Conservation (phyloP, 2,329 filamentous ascomycete genomes). For the Ophiostoma novo-ulmi region DNA sequence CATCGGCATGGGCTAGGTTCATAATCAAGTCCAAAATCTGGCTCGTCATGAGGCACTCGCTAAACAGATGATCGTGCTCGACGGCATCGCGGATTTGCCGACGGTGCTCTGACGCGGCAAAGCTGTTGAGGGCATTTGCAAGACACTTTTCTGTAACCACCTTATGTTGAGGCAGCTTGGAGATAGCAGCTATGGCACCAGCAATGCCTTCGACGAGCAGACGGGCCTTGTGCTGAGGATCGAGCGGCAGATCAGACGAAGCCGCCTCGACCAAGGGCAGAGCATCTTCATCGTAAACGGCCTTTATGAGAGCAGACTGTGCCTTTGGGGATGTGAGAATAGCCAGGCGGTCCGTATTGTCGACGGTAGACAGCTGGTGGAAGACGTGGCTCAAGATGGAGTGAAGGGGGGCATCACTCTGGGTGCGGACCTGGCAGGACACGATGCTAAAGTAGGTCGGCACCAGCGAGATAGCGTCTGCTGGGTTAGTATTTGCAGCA, state of each 20-base stretch:
- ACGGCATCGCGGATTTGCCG: slow-evolving; percentile 32
- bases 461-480: slow-evolving; percentile 33
- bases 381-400: slow-evolving; percentile 31
- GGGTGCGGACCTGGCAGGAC: slow-evolving; percentile 31
- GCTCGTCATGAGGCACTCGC: slow-evolving; percentile 34
- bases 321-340: slow-evolving; percentile 28
- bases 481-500: neutral
- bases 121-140: slow-evolving; percentile 32
- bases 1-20: slow-evolving; percentile 31
- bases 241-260: slow-evolving; percentile 31
- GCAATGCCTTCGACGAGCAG: slow-evolving; percentile 37
- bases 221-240: slow-evolving; percentile 34
- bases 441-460: slow-evolving; percentile 31
- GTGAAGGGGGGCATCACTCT: slow-evolving; percentile 31
- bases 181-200: slow-evolving; percentile 34
- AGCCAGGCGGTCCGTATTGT: slow-evolving; percentile 17
- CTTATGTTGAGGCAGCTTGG: slow-evolving; percentile 13
- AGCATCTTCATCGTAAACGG: slow-evolving; percentile 35
- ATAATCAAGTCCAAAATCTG: slow-evolving; percentile 35
- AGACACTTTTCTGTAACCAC: slow-evolving; percentile 27
- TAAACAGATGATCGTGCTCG: slow-evolving; percentile 33
- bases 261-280: slow-evolving; percentile 34
- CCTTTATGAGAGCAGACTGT: slow-evolving; percentile 31
- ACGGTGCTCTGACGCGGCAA: slow-evolving; percentile 33
- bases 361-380: slow-evolving; percentile 28